Evolutionary conservation across 805 yeast species (phyloP), one percentile per base, ranked within the genome.

Genomic region (Candida montana): DNA sequence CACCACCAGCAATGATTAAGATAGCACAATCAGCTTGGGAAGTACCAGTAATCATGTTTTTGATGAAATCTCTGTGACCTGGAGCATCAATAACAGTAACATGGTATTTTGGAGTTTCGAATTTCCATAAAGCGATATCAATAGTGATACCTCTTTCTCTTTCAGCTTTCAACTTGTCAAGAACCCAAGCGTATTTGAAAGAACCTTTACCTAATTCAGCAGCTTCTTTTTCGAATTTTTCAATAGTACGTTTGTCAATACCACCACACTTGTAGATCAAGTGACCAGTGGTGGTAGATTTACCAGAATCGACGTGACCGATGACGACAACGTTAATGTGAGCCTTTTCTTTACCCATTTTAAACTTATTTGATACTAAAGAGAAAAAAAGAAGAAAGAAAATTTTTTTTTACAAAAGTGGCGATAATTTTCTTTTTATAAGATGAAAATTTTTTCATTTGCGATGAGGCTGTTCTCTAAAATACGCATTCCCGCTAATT

Each of bases 241-340:
- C 96, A 68, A 88, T 88, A 71, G 96, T 89, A 81, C 96, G 85
- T 87, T 85, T 87, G 57, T 89, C 96, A 65, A 87, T 87, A 83
- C 95, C 96, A 85, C 97, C 96, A 80, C 96, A 90, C 91, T 89
- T 89, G 95, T 71, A 90, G 70, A 90, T 89, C 77, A 90, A 85
- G 83, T 90, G 97, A 76, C 97, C 97, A 72, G 98, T 90, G 75
- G 97, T 91, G 69, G 98, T 90, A 56, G 97, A 91, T 79, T 86
- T 85, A 77, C 91, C 91, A 65, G 97, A 90, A 78, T 91, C 98
- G 97, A 93, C 98, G 95, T 91, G 98, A 77, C 98, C 99, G 75
- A 91, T 91, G 71, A 93, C 98, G 75, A 93, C 99, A 78, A 91
- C 95, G 96, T 91, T 91, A 80, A 91, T 86, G 86, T 91, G 98